Percentiles rank a stretch among this genome's conserved stretches.
These are phyloP conservation scores for Annulohypoxylon maeteangense DNA, from an alignment of 495 filamentous ascomycete genomes.

Conservation along the genomic window DNA sequence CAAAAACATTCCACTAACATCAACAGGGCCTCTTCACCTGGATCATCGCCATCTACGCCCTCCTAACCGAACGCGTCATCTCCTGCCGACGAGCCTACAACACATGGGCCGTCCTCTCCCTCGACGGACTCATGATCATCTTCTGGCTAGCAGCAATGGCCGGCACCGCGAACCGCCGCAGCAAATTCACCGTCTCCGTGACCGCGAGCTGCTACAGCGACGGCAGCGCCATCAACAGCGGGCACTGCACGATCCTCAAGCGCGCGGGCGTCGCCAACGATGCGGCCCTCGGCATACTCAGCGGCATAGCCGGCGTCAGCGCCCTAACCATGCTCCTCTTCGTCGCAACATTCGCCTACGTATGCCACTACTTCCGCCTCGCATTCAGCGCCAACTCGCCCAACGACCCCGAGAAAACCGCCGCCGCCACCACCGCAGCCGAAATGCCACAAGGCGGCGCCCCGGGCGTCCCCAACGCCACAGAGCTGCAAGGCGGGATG, in stretches of 20 bases:
- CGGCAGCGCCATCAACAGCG: slow-evolving; percentile 51
- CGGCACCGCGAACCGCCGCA: slow-evolving; percentile 53
- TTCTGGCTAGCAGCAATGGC: slow-evolving; percentile 61
- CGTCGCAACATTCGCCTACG: slow-evolving; percentile 55
- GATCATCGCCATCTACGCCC: slow-evolving; percentile 53
- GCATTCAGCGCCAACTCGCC: slow-evolving; percentile 42
- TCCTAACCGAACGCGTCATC: slow-evolving; percentile 55
- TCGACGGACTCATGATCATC: slow-evolving; percentile 58
- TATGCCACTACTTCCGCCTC: slow-evolving; percentile 55
- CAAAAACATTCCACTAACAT: slow-evolving; percentile 13
- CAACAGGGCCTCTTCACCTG: slow-evolving; percentile 59
- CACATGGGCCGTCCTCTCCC: slow-evolving; percentile 58
- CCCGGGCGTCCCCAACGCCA: slow-evolving; percentile 13
- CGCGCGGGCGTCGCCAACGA: slow-evolving; percentile 34
- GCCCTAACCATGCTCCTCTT: slow-evolving; percentile 59
- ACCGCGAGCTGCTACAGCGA: slow-evolving; percentile 50
- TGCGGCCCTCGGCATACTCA: slow-evolving; percentile 48
- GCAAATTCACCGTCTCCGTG: slow-evolving; percentile 50
- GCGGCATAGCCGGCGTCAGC: slow-evolving; percentile 56
- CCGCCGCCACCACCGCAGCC: slow-evolving; percentile 33
- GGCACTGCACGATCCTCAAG: slow-evolving; percentile 48
- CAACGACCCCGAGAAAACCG: slow-evolving; percentile 51
- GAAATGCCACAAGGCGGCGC: slow-evolving; percentile 6
- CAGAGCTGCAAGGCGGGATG: slow-evolving; percentile 39
- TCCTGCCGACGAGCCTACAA: slow-evolving; percentile 53